Evolutionary conservation across 2,329 filamentous ascomycete genomes (phyloP).

Genomic region (Fusarium sp.): DNA sequence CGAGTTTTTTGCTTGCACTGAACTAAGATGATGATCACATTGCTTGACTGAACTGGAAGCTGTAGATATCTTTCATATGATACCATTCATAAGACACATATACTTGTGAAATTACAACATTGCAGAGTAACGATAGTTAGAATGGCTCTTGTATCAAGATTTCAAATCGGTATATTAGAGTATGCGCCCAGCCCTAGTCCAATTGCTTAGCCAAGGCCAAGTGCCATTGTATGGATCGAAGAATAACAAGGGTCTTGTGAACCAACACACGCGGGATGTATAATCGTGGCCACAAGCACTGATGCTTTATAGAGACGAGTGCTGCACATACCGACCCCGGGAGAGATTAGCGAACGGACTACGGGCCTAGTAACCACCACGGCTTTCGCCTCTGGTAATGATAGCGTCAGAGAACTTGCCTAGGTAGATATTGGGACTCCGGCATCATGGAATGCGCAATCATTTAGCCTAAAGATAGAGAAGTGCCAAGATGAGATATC

Average conservation of each 20-base stretch:
- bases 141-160: not conserved
- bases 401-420: not conserved
- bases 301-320: not conserved
- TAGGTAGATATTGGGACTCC: no score
- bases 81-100: conserved; percentile 26
- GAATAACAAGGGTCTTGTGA: not conserved
- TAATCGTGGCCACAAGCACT: not conserved
- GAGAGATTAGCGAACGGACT: not conserved
- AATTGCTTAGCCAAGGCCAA: not conserved
- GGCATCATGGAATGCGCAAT: no score
- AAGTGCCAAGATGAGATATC: no score
- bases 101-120: not conserved
- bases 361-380: not conserved
- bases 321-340: not conserved
- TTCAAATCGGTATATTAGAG: not conserved
- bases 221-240: no score
- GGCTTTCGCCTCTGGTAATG: conserved; percentile 6
- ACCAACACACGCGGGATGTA: not conserved
- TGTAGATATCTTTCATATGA: conserved; percentile 12
- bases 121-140: not conserved
- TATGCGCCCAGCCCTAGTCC: not conserved
- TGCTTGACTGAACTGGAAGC: not conserved
- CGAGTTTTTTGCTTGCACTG: conserved; percentile 10
- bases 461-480: no score
- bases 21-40: conserved; percentile 21